phyloP scores from a whole-genome alignment of 2,329 filamentous ascomycete genomes.

The Huntiella decipiens region DNA sequence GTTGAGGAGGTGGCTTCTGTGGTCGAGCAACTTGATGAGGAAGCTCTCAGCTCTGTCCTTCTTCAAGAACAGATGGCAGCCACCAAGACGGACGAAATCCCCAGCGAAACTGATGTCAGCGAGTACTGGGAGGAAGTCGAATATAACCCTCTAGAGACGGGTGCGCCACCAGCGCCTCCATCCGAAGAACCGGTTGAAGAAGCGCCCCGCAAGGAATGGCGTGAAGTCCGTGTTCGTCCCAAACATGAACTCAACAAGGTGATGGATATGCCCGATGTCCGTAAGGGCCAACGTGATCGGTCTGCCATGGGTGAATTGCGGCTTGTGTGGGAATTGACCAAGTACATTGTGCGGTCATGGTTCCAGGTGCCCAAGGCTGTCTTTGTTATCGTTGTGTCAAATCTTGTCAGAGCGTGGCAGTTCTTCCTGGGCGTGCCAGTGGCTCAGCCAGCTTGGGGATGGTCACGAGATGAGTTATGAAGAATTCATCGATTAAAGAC shows the following conservation, averaged over 20 bases:
- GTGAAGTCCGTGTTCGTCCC: constrained; percentile 15
- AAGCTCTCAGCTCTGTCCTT: background rate
- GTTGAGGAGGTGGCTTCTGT: background rate
- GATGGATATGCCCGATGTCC: background rate
- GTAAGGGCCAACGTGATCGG: constrained; percentile 21
- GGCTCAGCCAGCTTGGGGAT: constrained; percentile 27
- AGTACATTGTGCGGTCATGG: constrained; percentile 35
- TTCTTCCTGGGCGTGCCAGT: constrained; percentile 35
- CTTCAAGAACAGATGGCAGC: background rate
- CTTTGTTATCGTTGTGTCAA: constrained; percentile 22
- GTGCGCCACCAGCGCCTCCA: constrained; percentile 11
- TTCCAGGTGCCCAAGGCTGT: constrained; percentile 34
- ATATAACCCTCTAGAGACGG: constrained; percentile 6
- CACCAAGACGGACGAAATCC: background rate
- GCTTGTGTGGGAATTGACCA: constrained; percentile 13
- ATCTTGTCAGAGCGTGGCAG: constrained; percentile 28
- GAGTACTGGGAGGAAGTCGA: constrained; percentile 3
- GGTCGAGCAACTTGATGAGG: background rate
- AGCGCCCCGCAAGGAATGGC: constrained; percentile 5
- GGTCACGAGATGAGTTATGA: constrained; percentile 24
- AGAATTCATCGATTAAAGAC: background rate
- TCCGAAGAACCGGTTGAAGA: constrained; percentile 14
- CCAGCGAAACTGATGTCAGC: background rate
- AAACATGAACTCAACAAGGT: constrained; percentile 13
- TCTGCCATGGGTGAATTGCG: constrained; percentile 16